phyloP scores from a whole-genome alignment of 148 eudicot genomes.

The Arbutus unedo region DNA sequence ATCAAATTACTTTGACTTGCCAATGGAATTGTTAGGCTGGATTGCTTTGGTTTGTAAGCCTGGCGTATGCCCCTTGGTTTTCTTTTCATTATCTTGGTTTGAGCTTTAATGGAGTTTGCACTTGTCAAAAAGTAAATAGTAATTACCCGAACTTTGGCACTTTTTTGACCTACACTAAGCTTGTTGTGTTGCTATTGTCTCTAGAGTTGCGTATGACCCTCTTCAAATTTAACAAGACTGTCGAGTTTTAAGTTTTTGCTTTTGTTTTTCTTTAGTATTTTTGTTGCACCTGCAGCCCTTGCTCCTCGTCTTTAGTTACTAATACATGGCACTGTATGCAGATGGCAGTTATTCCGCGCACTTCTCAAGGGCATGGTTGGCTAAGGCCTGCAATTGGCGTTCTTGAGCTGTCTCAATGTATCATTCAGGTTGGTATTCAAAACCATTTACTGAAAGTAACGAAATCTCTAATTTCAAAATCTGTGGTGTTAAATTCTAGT shows the following conservation, averaged over 20 bases:
- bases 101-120: neutral
- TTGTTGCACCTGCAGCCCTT: neutral
- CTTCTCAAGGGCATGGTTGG: constrained; percentile 94
- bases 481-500: neutral
- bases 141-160: neutral
- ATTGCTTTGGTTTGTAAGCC: neutral
- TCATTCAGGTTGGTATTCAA: constrained; percentile 61
- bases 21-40: neutral
- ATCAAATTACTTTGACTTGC: neutral
- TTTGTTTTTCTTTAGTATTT: neutral
- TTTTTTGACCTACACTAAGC: neutral
- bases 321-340: constrained; percentile 27
- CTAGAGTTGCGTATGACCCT: neutral
- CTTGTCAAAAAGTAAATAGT: neutral
- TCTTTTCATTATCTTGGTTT: neutral
- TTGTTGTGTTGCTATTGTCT: neutral
- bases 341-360: constrained; percentile 89
- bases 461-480: neutral
- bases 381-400: constrained; percentile 93
- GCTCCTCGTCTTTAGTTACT: constrained; percentile 4
- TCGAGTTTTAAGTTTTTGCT: neutral
- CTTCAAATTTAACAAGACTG: neutral
- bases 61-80: neutral
- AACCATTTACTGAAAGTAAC: neutral
- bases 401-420: constrained; percentile 82